These are phyloP conservation scores for Diaporthe batatas DNA, from an alignment of 2,329 filamentous ascomycete genomes.

Conservation along the genomic window DNA sequence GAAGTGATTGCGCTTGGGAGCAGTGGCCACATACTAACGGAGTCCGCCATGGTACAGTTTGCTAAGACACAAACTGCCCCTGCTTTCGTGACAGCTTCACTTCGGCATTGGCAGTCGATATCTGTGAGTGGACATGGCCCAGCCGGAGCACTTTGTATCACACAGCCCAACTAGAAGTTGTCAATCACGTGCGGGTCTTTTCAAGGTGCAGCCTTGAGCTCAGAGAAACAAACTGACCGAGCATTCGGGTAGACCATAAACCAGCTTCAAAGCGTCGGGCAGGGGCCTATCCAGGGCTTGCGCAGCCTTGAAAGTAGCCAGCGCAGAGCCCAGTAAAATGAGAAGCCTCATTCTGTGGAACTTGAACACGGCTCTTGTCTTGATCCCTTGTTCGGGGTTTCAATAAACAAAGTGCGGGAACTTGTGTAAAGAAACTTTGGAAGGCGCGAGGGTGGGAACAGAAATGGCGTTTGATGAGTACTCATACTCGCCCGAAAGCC, in stretches of 20 bases:
- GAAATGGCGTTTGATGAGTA: slow-evolving; percentile 3
- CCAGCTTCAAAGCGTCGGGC: slow-evolving; percentile 3
- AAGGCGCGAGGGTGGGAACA: not conserved
- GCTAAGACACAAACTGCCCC: slow-evolving; percentile 8
- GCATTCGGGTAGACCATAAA: slow-evolving; percentile 8
- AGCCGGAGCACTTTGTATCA: slow-evolving; percentile 7
- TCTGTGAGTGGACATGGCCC: slow-evolving; percentile 18
- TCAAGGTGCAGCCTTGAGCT: not conserved
- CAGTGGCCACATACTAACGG: not conserved
- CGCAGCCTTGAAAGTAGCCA: slow-evolving; percentile 4
- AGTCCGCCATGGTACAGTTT: slow-evolving; percentile 16
- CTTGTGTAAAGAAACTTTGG: not conserved
- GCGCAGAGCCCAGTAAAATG: not conserved
- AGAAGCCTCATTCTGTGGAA: slow-evolving; percentile 7
- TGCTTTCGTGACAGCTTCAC: slow-evolving; percentile 7
- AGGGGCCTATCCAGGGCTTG: slow-evolving; percentile 10
- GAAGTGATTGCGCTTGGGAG: not conserved
- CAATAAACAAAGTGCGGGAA: not conserved
- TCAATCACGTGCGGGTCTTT: not conserved
- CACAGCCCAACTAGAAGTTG: not conserved
- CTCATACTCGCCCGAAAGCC: not conserved
- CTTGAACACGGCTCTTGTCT: not conserved
- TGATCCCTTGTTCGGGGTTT: not conserved
- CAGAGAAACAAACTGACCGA: not conserved
- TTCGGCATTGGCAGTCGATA: slow-evolving; percentile 19